Conservation (phyloP, 164 flowering plant genomes). For the Nymphaea thermarum region DNA sequence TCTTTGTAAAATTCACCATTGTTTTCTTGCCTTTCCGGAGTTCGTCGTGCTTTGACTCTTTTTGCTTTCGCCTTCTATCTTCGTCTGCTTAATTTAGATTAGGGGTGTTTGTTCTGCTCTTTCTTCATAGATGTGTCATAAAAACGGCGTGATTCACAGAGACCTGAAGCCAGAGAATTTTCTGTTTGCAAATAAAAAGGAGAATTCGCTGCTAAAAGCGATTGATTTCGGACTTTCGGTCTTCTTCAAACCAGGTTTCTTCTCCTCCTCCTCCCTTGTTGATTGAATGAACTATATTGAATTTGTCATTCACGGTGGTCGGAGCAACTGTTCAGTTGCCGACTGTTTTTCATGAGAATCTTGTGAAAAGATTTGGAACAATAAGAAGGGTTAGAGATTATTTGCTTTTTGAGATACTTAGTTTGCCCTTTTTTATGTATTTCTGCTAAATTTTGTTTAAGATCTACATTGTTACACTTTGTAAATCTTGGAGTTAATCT, state of each 20-base stretch:
- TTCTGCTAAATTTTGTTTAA: no score
- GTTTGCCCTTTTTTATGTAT: no score
- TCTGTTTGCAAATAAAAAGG: slow-evolving; percentile 80
- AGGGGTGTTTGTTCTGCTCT: background rate
- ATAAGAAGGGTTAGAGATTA: no score
- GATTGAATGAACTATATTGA: no score
- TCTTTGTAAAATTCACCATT: background rate
- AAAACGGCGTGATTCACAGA: slow-evolving; percentile 83
- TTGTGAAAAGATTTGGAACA: no score
- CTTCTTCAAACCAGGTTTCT: slow-evolving; percentile 61
- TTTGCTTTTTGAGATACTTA: no score
- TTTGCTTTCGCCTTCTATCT: background rate
- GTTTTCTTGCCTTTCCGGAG: background rate
- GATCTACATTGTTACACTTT: no score
- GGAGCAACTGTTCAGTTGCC: no score
- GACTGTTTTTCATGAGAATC: no score
- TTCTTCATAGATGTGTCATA: slow-evolving; percentile 56
- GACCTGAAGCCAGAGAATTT: slow-evolving; percentile 97
- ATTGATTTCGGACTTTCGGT: slow-evolving; percentile 95
- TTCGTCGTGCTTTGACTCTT: background rate
- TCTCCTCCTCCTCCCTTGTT: background rate
- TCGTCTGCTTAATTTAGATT: background rate
- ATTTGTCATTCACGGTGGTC: no score
- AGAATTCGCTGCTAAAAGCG: slow-evolving; percentile 66
- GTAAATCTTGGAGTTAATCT: no score